Evolutionary conservation across 1,139 yeast species (phyloP).

Genomic region (Kluyveromyces sp.): DNA sequence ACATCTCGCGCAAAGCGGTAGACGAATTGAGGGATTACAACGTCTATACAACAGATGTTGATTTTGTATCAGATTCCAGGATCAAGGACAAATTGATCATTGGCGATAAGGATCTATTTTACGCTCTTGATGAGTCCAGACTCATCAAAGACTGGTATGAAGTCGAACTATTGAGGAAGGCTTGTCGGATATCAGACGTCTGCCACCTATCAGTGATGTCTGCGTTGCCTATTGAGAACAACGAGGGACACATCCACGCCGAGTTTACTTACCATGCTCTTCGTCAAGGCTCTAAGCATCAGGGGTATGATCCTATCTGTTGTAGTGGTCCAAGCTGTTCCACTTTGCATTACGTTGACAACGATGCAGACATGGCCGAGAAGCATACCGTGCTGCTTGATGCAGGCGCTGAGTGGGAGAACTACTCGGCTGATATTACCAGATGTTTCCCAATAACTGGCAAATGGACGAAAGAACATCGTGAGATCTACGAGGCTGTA

Average conservation of each 20-base stretch:
- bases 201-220: conserved; percentile 91
- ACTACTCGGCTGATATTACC: conserved; percentile 90
- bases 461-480: conserved; percentile 80
- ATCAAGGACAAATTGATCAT: conserved; percentile 35
- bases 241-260: conserved; percentile 91
- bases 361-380: conserved; percentile 58
- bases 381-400: conserved; percentile 73
- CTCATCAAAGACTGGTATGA: conserved; percentile 79
- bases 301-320: conserved; percentile 91
- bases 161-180: conserved; percentile 65
- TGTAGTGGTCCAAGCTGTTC: conserved; percentile 91
- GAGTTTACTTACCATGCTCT: conserved; percentile 90
- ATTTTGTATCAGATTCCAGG: conserved; percentile 28
- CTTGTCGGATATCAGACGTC: conserved; percentile 77
- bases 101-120: conserved; percentile 46
- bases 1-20: conserved; percentile 36
- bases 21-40: conserved; percentile 18
- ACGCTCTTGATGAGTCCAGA: conserved; percentile 82
- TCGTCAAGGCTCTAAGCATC: conserved; percentile 85
- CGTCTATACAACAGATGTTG: conserved; percentile 37
- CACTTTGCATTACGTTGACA: conserved; percentile 81
- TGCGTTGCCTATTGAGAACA: conserved; percentile 77
- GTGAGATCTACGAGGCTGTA: conserved; percentile 76
- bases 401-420: conserved; percentile 96
- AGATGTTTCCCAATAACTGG: conserved; percentile 92